Evolutionary conservation across 75 land plant species (phyloP).

Genomic region (Ceratopteris richardii): DNA sequence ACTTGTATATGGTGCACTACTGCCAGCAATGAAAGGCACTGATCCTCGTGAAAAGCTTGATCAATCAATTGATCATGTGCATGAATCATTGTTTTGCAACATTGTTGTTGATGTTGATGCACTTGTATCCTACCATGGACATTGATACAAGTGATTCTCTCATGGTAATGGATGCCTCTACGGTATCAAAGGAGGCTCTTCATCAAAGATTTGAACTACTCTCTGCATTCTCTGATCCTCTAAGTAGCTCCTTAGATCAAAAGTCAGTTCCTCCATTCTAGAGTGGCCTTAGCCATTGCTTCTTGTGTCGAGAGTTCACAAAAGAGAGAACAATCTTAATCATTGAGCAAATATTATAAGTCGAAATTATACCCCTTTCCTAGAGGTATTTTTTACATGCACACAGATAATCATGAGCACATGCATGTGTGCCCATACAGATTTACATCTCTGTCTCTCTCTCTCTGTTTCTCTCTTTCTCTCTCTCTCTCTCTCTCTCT

Average conservation of each 20-base stretch:
- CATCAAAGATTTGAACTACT: not conserved
- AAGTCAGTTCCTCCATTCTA: constrained; percentile 50
- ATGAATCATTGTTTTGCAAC: not conserved
- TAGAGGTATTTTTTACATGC: no score
- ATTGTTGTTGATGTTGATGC: not conserved
- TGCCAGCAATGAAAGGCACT: not conserved
- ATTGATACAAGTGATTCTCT: not conserved
- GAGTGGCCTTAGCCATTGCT: constrained; percentile 73
- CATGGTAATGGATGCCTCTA: not conserved
- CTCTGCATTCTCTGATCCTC: constrained; percentile 28
- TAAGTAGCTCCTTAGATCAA: constrained; percentile 43
- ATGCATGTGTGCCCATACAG: no score
- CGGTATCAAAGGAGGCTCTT: constrained; percentile 4
- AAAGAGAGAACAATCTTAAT: not conserved
- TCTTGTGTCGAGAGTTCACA: no score
- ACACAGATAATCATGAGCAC: not conserved
- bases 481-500: no score
- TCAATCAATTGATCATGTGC: not conserved
- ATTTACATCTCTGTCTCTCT: no score
- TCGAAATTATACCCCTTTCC: no score
- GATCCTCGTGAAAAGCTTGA: no score
- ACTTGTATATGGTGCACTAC: not conserved
- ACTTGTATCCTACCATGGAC: not conserved
- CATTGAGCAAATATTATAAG: no score
- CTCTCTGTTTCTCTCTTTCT: no score